These are phyloP conservation scores for Silene noctiflora DNA, from an alignment of 179 eudicot species.

Conservation along the genomic window DNA sequence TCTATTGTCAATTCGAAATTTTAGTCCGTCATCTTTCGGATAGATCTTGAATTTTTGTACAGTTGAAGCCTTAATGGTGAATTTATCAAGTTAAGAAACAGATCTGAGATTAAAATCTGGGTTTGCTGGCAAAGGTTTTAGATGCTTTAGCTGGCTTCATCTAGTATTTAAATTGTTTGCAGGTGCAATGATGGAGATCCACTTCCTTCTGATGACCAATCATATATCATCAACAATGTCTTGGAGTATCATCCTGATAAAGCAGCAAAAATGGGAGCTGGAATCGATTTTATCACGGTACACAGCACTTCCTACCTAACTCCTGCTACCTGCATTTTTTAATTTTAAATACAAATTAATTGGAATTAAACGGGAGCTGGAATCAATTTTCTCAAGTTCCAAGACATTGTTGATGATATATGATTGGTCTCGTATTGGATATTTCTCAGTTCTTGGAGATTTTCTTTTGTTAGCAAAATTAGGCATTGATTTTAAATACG, in stretches of 20 bases:
- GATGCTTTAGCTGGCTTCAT: neutral
- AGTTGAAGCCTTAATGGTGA: neutral
- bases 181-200: conserved; percentile 87
- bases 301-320: conserved; percentile 5
- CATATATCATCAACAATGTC: conserved; percentile 57
- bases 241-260: conserved; percentile 81
- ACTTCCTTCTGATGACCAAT: conserved; percentile 72
- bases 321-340: conserved; percentile 3
- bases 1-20: neutral
- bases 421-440: no score
- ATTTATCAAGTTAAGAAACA: no score
- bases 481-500: neutral
- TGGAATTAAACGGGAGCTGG: no score
- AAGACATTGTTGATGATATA: no score
- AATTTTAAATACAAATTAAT: neutral
- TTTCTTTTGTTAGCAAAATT: no score
- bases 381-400: no score
- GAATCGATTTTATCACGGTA: conserved; percentile 74
- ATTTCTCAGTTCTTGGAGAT: no score
- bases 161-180: conserved; percentile 5
- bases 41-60: neutral
- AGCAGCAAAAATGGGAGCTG: conserved; percentile 68
- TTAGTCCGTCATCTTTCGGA: neutral
- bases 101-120: neutral
- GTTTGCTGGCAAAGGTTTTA: neutral